Evolutionary conservation across 139 green algal species (phyloP).

Genomic region (Pseudopediastrum boryanum): DNA sequence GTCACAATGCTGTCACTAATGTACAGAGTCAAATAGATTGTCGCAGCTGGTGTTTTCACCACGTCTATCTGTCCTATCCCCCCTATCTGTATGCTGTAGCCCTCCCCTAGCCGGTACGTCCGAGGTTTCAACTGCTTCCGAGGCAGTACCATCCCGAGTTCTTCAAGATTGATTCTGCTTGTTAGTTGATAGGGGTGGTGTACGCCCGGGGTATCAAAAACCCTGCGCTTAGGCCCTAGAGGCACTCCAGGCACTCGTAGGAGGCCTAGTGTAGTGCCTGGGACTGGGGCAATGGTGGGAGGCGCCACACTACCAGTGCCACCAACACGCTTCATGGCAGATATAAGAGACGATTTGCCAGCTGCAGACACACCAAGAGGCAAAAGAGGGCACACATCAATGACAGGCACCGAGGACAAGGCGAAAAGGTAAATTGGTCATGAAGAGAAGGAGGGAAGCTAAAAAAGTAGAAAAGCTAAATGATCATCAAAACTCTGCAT

Average conservation of each 20-base stretch:
- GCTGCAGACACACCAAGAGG: slow-evolving; percentile 46
- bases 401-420: too few species aligned
- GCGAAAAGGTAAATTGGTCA: too few species aligned
- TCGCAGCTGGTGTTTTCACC: slow-evolving; percentile 59
- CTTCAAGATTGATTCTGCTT: slow-evolving; percentile 68
- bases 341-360: slow-evolving; percentile 96
- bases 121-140: slow-evolving; percentile 74
- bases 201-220: slow-evolving; percentile 96
- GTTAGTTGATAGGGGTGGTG: slow-evolving; percentile 89
- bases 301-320: slow-evolving; percentile 47
- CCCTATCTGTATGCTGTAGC: slow-evolving; percentile 82
- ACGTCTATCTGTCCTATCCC: slow-evolving; percentile 93
- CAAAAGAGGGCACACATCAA: neutral
- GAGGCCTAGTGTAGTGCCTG: slow-evolving; percentile 95
- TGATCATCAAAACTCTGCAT: too few species aligned
- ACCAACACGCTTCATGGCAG: slow-evolving; percentile 76
- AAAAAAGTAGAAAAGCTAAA: too few species aligned
- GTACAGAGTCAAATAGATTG: slow-evolving; percentile 95
- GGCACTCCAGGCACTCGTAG: slow-evolving; percentile 80
- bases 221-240: slow-evolving; percentile 60
- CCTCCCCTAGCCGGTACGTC: slow-evolving; percentile 83
- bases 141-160: slow-evolving; percentile 79
- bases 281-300: slow-evolving; percentile 85
- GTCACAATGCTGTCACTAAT: slow-evolving; percentile 70
- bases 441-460: neutral